Conservation (phyloP, 352 stramenopile species). For the Bremia lactucae region DNA sequence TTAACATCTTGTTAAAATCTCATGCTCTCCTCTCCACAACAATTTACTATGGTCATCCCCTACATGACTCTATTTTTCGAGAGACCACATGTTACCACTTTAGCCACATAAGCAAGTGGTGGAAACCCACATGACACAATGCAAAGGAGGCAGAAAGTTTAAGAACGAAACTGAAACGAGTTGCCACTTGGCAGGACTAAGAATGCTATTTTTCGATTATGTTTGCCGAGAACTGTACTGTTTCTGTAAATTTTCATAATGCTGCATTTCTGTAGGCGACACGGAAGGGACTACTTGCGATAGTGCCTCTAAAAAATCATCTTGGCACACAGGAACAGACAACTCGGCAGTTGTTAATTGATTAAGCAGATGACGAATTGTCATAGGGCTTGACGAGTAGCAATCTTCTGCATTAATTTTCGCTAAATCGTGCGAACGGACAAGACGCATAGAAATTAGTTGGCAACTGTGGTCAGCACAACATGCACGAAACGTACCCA, state of each 20-base stretch:
- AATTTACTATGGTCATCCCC: too few species aligned
- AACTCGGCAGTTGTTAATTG: slow-evolving; percentile 49
- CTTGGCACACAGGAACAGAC: slow-evolving; percentile 37
- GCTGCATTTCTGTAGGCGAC: slow-evolving; percentile 67
- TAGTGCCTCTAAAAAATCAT: slow-evolving; percentile 52
- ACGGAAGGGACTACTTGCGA: slow-evolving; percentile 72
- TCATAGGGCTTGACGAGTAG: slow-evolving; percentile 70
- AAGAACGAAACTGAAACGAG: not conserved
- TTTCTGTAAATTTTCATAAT: slow-evolving; percentile 81
- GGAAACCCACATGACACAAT: too few species aligned
- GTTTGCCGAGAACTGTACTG: slow-evolving; percentile 75
- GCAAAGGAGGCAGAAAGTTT: too few species aligned
- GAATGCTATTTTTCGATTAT: slow-evolving; percentile 3
- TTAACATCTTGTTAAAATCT: too few species aligned
- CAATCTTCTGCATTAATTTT: slow-evolving; percentile 65
- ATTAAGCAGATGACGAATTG: slow-evolving; percentile 54
- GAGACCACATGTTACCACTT: too few species aligned
- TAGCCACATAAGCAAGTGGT: too few species aligned
- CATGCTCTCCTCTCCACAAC: too few species aligned
- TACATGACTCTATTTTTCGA: too few species aligned
- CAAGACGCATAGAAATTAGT: slow-evolving; percentile 6
- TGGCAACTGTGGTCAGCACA: not conserved
- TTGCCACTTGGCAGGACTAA: not conserved
- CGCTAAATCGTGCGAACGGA: slow-evolving; percentile 22
- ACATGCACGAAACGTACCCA: slow-evolving; percentile 29